Evolutionary conservation across 805 yeast species (phyloP).

Genomic region (Brettanomyces nanus): DNA sequence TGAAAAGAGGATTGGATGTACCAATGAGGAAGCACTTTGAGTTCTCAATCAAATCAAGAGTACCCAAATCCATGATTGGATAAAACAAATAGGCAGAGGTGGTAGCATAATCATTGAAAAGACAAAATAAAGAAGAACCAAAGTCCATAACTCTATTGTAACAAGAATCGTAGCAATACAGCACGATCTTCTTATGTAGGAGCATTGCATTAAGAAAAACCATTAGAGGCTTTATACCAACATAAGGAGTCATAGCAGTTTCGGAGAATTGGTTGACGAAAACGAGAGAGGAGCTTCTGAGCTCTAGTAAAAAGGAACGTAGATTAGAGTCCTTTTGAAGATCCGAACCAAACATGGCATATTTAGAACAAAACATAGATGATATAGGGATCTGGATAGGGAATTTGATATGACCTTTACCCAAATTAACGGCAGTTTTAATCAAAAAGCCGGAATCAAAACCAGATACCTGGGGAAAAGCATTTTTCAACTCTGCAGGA

Average conservation of each 20-base stretch:
- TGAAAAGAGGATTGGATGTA: conserved; percentile 59
- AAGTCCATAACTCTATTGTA: conserved; percentile 41
- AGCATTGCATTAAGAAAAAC: conserved; percentile 39
- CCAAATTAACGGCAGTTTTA: conserved; percentile 17
- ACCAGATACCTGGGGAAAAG: conserved; percentile 7
- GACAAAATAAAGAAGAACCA: conserved; percentile 28
- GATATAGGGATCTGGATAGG: conserved; percentile 25
- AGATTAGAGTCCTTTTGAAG: conserved; percentile 21
- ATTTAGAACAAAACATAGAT: conserved; percentile 20
- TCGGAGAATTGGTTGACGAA: conserved; percentile 1
- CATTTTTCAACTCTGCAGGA: conserved; percentile 3
- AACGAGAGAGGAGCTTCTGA: conserved; percentile 6
- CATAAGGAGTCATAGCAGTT: conserved; percentile 15
- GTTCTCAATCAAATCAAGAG: conserved; percentile 39
- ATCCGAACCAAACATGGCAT: conserved; percentile 24
- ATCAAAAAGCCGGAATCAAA: conserved; percentile 11
- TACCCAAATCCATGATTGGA: conserved; percentile 57
- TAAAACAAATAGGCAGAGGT: conserved; percentile 12
- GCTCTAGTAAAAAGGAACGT: conserved; percentile 12
- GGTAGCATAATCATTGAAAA: conserved; percentile 25
- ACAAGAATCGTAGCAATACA: conserved; percentile 33
- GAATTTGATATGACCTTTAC: conserved; percentile 10
- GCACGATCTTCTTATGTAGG: conserved; percentile 36
- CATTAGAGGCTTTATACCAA: conserved; percentile 25
- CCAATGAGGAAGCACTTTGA: conserved; percentile 43